Evolutionary conservation across 2,329 filamentous ascomycete species (phyloP).

Genomic region (Aspergillus fumigatus): DNA sequence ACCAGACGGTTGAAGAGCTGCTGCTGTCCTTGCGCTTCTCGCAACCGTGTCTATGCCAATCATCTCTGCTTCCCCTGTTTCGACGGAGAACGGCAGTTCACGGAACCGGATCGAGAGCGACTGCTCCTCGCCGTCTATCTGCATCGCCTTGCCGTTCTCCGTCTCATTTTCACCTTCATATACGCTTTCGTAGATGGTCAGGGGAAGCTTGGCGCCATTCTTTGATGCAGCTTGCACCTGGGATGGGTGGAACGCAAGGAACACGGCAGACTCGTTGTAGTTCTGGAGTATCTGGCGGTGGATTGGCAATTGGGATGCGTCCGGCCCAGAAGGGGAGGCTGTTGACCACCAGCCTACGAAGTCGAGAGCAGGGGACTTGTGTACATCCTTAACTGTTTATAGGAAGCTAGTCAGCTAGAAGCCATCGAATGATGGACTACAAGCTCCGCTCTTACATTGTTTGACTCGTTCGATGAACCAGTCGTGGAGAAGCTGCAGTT

Average conservation of each 20-base stretch:
- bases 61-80: slow-evolving; percentile 96
- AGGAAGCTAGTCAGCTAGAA: slow-evolving; percentile 6
- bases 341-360: slow-evolving; percentile 92
- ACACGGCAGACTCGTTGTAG: slow-evolving; percentile 79
- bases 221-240: slow-evolving; percentile 48
- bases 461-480: slow-evolving; percentile 78
- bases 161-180: slow-evolving; percentile 64
- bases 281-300: slow-evolving; percentile 70
- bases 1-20: slow-evolving; percentile 46
- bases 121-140: slow-evolving; percentile 63
- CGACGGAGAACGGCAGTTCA: slow-evolving; percentile 79
- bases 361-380: slow-evolving; percentile 76
- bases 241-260: slow-evolving; percentile 80
- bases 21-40: slow-evolving; percentile 74
- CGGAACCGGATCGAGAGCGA: slow-evolving; percentile 67
- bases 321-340: slow-evolving; percentile 66
- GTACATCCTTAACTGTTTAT: slow-evolving; percentile 74
- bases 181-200: slow-evolving; percentile 85
- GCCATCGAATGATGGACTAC: background rate
- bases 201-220: slow-evolving; percentile 73
- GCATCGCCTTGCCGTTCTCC: slow-evolving; percentile 59
- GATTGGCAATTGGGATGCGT: slow-evolving; percentile 62
- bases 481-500: slow-evolving; percentile 58
- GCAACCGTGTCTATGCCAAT: slow-evolving; percentile 94
- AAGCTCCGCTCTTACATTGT: slow-evolving; percentile 60